Percentiles rank a stretch among this genome's conserved stretches.
phyloP scores from a whole-genome alignment of 305 asterid genomes.

The Fraxinus ornus region DNA sequence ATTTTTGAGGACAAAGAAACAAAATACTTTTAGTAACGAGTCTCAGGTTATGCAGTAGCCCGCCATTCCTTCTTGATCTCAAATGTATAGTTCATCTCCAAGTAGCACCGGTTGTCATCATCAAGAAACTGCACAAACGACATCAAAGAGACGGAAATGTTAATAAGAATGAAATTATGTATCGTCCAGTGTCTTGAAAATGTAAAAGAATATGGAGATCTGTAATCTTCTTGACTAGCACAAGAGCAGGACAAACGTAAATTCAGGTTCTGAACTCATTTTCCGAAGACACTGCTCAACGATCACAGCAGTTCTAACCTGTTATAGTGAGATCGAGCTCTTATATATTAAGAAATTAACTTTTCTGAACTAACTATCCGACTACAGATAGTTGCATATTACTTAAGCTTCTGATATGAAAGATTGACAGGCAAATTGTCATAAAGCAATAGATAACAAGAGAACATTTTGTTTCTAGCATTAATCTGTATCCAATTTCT shows the following conservation, averaged over 20 bases:
- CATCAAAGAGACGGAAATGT: not conserved
- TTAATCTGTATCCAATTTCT: not conserved
- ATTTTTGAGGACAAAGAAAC: slow-evolving; percentile 24
- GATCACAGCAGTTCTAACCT: too few relatives aligned
- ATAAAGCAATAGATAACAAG: not conserved
- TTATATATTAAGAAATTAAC: not conserved
- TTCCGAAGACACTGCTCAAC: too few relatives aligned
- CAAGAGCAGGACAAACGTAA: too few relatives aligned
- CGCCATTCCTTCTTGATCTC: slow-evolving; percentile 91
- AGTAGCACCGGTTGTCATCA: slow-evolving; percentile 75
- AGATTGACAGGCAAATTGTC: not conserved
- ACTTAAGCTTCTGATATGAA: not conserved
- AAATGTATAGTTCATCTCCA: slow-evolving; percentile 85
- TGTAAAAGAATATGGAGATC: too few relatives aligned
- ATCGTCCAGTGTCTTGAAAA: too few relatives aligned
- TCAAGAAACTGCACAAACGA: slow-evolving; percentile 60
- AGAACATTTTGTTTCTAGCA: too few relatives aligned
- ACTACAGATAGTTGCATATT: not conserved
- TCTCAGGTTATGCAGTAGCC: slow-evolving; percentile 27
- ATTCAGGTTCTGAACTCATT: too few relatives aligned
- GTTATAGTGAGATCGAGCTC: not conserved
- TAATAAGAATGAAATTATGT: not conserved
- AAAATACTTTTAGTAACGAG: slow-evolving; percentile 21
- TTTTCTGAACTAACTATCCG: not conserved
- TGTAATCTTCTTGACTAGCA: too few relatives aligned